Evolutionary conservation across 2,329 filamentous ascomycete species (phyloP).

Genomic region (Epichloe amarillans): DNA sequence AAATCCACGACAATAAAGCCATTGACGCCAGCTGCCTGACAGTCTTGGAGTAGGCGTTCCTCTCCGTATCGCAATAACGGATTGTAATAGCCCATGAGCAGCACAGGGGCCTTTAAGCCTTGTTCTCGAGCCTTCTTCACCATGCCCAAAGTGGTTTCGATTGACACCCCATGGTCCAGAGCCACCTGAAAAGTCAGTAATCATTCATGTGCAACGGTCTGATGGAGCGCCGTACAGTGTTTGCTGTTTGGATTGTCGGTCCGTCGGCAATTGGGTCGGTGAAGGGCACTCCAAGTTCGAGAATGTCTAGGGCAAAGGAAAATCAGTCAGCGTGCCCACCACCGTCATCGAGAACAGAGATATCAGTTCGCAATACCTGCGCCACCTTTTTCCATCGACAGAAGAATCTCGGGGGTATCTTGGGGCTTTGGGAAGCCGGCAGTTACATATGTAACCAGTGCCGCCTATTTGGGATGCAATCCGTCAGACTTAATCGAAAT

Average conservation of each 20-base stretch:
- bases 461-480: slow-evolving; percentile 38
- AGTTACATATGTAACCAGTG: slow-evolving; percentile 91
- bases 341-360: not conserved
- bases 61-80: slow-evolving; percentile 89
- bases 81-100: slow-evolving; percentile 99
- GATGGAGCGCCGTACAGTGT: slow-evolving; percentile 47
- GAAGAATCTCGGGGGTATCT: slow-evolving; percentile 69
- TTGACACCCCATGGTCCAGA: slow-evolving; percentile 77
- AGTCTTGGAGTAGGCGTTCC: slow-evolving; percentile 73
- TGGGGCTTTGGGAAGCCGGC: slow-evolving; percentile 79
- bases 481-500: not conserved
- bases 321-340: not conserved
- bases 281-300: slow-evolving; percentile 92
- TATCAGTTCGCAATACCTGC: slow-evolving; percentile 45
- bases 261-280: slow-evolving; percentile 97
- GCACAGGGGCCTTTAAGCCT: slow-evolving; percentile 68
- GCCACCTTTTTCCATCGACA: slow-evolving; percentile 86
- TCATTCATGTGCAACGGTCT: not conserved
- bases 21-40: slow-evolving; percentile 73
- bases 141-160: slow-evolving; percentile 67
- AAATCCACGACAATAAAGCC: slow-evolving; percentile 96
- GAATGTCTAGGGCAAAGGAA: slow-evolving; percentile 48
- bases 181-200: slow-evolving; percentile 36
- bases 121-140: slow-evolving; percentile 65
- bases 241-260: slow-evolving; percentile 89